Conservation (phyloP, 1,139 yeast species). For the Petasospora fabianii region DNA sequence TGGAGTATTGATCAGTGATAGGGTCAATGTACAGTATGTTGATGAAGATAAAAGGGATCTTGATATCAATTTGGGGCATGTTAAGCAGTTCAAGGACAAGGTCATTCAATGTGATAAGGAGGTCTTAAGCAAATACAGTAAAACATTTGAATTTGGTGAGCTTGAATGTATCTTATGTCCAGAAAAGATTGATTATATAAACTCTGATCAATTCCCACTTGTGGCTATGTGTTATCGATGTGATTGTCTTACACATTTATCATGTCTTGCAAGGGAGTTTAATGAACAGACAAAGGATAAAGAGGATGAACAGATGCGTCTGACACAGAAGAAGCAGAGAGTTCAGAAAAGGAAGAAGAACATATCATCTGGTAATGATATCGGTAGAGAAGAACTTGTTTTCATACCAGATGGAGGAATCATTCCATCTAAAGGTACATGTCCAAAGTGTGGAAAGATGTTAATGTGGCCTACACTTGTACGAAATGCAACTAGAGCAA, state of each 20-base stretch:
- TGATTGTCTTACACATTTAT: constrained; percentile 37
- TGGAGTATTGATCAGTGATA: constrained; percentile 26
- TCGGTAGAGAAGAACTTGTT: constrained; percentile 2
- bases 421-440: constrained; percentile 40
- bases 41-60: constrained; percentile 18
- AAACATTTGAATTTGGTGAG: constrained; percentile 27
- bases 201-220: constrained; percentile 27
- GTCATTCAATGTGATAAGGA: constrained; percentile 15
- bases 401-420: constrained; percentile 21
- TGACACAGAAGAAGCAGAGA: not conserved
- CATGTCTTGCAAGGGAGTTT: constrained; percentile 37
- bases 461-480: constrained; percentile 42
- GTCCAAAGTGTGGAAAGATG: constrained; percentile 37
- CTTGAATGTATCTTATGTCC: constrained; percentile 33
- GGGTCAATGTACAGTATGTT: constrained; percentile 8
- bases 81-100: constrained; percentile 25
- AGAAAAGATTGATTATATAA: constrained; percentile 33
- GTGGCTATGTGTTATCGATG: constrained; percentile 43
- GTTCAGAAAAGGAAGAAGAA: not conserved
- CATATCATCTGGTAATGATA: not conserved
- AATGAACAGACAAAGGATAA: constrained; percentile 14
- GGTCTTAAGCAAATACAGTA: constrained; percentile 24
- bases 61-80: constrained; percentile 22
- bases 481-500: constrained; percentile 34
- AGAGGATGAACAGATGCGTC: constrained; percentile 2